Evolutionary conservation across 192 early-diverging fungal species (phyloP).

Genomic region (Gamsiella multidivaricata): DNA sequence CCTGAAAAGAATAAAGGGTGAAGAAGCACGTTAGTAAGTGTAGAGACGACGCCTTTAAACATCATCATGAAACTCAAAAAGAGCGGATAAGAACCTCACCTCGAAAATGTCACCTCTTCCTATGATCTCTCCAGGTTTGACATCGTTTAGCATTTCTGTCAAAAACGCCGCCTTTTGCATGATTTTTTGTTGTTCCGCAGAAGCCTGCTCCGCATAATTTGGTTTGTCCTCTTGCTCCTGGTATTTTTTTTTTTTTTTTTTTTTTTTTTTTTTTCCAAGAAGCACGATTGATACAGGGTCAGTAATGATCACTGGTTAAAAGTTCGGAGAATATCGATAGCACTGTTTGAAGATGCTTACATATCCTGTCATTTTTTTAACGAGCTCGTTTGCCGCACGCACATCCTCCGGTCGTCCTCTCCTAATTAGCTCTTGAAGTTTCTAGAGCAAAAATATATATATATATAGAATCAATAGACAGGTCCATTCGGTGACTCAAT

Average conservation of each 20-base stretch:
- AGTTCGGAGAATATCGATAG: too few relatives aligned
- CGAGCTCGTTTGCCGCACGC: conserved; percentile 95
- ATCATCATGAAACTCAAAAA: too few relatives aligned
- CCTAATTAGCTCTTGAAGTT: conserved; percentile 96
- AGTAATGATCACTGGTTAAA: too few relatives aligned
- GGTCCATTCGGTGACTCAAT: too few relatives aligned
- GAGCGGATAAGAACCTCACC: conserved; percentile 31
- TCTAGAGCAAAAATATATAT: conserved; percentile 64
- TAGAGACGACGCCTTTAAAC: background rate
- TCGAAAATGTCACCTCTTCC: conserved; percentile 62
- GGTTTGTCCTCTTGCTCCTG: conserved; percentile 73
- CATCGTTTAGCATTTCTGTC: conserved; percentile 82
- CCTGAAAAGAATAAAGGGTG: conserved; percentile 51
- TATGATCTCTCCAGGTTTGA: conserved; percentile 66
- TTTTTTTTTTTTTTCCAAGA: too few relatives aligned
- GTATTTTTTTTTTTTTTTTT: too few relatives aligned
- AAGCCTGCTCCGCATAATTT: conserved; percentile 88
- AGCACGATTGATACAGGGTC: too few relatives aligned
- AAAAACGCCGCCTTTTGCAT: conserved; percentile 79
- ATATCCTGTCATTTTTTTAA: conserved; percentile 98
- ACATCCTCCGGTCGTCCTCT: conserved; percentile 93
- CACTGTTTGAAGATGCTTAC: conserved; percentile 63
- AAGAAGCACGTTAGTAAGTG: background rate
- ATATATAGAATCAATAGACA: too few relatives aligned
- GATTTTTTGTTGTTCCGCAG: conserved; percentile 83